Conservation (phyloP, 352 stramenopile genomes). For the Proteromonas lacertae region DNA sequence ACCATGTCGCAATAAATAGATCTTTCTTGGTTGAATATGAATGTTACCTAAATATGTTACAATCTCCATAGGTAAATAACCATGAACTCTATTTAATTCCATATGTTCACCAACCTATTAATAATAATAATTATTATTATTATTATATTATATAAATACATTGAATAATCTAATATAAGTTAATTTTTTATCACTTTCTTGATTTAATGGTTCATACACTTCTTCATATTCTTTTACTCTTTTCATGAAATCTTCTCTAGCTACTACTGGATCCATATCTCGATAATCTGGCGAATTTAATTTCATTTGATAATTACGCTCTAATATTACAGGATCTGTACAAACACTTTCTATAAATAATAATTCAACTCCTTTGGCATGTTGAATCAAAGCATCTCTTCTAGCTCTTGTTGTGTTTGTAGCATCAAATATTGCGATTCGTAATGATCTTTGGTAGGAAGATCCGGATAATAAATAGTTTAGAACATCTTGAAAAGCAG, state of each 20-base stretch:
- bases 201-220: too few relatives aligned
- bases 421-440: slow-evolving; percentile 17
- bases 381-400: slow-evolving; percentile 6
- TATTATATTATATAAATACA: slow-evolving; percentile 23
- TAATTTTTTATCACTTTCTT: neutral
- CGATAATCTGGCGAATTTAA: slow-evolving; percentile 19
- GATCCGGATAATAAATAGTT: too few relatives aligned
- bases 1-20: too few relatives aligned
- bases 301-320: slow-evolving; percentile 16
- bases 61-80: too few relatives aligned
- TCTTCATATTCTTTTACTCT: neutral
- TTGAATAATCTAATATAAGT: neutral
- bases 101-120: too few relatives aligned
- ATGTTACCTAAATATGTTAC: too few relatives aligned
- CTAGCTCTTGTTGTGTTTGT: slow-evolving; percentile 16
- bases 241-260: slow-evolving; percentile 1
- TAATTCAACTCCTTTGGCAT: slow-evolving; percentile 5
- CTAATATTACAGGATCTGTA: slow-evolving; percentile 9
- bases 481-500: too few relatives aligned
- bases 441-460: neutral
- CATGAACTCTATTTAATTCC: too few relatives aligned
- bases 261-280: slow-evolving; percentile 7
- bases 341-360: slow-evolving; percentile 20
- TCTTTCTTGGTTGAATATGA: too few relatives aligned
- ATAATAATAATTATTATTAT: too few relatives aligned